A percentile compares a stretch with the other conserved stretches of the same genome.
These are phyloP conservation scores for Diaporthe batatas DNA, from an alignment of 2,329 filamentous ascomycete species.

Conservation along the genomic window DNA sequence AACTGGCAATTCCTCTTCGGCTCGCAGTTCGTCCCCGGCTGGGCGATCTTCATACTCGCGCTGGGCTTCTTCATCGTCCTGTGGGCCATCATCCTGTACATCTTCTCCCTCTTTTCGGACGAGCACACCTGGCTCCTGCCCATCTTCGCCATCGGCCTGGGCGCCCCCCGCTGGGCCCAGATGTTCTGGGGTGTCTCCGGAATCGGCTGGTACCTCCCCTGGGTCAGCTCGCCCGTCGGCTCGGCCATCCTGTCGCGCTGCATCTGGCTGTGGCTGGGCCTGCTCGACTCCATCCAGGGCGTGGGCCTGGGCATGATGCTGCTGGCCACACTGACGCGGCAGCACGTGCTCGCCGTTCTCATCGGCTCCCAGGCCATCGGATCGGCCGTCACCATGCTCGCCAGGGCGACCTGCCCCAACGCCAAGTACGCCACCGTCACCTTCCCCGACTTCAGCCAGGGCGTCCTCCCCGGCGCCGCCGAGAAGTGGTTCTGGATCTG, in stretches of 20 bases:
- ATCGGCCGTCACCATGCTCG: conserved; percentile 70
- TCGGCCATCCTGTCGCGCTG: conserved; percentile 69
- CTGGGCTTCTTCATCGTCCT: conserved; percentile 66
- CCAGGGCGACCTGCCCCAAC: conserved; percentile 71
- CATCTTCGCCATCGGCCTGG: conserved; percentile 76
- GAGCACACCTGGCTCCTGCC: conserved; percentile 77
- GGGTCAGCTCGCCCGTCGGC: conserved; percentile 67
- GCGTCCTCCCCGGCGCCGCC: conserved; percentile 59
- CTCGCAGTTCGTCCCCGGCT: conserved; percentile 67
- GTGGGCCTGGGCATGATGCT: conserved; percentile 78
- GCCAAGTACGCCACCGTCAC: conserved; percentile 71
- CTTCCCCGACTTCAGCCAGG: conserved; percentile 71
- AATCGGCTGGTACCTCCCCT: conserved; percentile 73
- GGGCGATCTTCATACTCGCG: conserved; percentile 69
- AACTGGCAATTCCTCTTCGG: conserved; percentile 76
- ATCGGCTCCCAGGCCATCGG: conserved; percentile 73
- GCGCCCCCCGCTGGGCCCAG: conserved; percentile 75
- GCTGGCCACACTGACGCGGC: conserved; percentile 73
- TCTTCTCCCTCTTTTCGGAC: conserved; percentile 67
- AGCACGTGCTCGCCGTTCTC: conserved; percentile 74
- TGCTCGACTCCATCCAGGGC: conserved; percentile 74
- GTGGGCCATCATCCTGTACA: conserved; percentile 66
- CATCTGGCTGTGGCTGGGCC: conserved; percentile 77
- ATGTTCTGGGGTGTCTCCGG: conserved; percentile 75
- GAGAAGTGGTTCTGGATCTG: conserved; percentile 73